Evolutionary conservation across 2,329 filamentous ascomycete genomes (phyloP).

Genomic region (Hypoxylon sp.): DNA sequence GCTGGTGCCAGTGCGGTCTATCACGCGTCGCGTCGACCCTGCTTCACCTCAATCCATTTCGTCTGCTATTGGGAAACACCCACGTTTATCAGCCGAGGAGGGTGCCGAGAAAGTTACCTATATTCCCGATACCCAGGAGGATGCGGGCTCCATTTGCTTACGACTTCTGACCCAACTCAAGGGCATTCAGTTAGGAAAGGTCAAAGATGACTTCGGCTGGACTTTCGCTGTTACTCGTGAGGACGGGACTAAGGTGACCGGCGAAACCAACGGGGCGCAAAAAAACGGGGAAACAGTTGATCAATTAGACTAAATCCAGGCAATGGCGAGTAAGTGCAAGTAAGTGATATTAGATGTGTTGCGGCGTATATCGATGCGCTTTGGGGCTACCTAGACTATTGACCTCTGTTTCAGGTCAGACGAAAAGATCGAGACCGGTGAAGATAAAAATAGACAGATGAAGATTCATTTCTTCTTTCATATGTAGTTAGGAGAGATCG

Average conservation of each 20-base stretch:
- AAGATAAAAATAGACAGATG: constrained; percentile 35
- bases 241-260: constrained; percentile 61
- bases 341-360: background rate
- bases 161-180: constrained; percentile 83
- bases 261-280: constrained; percentile 48
- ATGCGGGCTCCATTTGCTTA: constrained; percentile 80
- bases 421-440: constrained; percentile 3
- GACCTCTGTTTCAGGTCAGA: constrained; percentile 11
- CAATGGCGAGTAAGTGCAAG: background rate
- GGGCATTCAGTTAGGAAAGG: constrained; percentile 86
- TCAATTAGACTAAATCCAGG: constrained; percentile 55
- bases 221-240: constrained; percentile 63
- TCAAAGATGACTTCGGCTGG: constrained; percentile 85
- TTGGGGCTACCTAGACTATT: constrained; percentile 11
- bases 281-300: constrained; percentile 54
- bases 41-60: constrained; percentile 59
- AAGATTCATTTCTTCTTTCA: constrained; percentile 30
- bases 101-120: constrained; percentile 68
- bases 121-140: constrained; percentile 69
- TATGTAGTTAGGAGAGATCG: constrained; percentile 11
- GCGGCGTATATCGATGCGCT: constrained; percentile 14
- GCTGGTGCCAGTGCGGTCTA: constrained; percentile 91
- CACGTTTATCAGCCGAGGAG: constrained; percentile 58
- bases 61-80: constrained; percentile 54
- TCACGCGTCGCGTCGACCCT: constrained; percentile 74